Base-by-base conservation (phyloP, 768 basidiomycete species). In the Lactarius tabidus region DNA sequence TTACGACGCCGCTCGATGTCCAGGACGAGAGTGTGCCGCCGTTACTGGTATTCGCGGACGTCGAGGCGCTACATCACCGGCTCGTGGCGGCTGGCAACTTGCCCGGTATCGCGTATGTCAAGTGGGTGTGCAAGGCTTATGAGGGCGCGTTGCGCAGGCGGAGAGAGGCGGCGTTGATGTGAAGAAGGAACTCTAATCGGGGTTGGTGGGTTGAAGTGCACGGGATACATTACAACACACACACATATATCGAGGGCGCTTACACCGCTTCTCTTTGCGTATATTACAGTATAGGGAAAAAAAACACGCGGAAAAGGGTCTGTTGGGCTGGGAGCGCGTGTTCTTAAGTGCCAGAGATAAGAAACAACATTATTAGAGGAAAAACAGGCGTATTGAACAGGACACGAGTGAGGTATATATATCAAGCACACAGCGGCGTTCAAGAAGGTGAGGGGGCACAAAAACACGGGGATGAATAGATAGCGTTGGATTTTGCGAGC, bases 21-120 rank as follows among this genome's bases (percentile, higher is more conserved):
- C 82, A 84, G 1, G 95, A 97, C 72, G 89, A 93, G 69, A 72
- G 81, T 28, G 87, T 97, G 7, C 91, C 94, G 0, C 94, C 94
- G 0, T 73, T 94, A 45, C 70, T 96, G 26, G 81, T 84, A 15
- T 96, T 94, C 72, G 69, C 76, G 18, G 93, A 96, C 72, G 68
- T 96, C n/a, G 88, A 91, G 68, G 66, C 88, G 6, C 77, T 97
- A 58, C 93, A 96, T 73, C 83, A 92, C 64, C 80, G 88, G 31
- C 75, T 94, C 33, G 84, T 88, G n/a, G 72, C 72, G 20, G 72
- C 69, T 8, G 70, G 69, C 18, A 65, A 72, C 45, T 35, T 18
- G n/a, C 76, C 79, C 43, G 84, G 85, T 20, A 77, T 95, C 31
- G 82, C 78, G 8, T 91, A 86, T 71, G 66, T 96, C 53, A 91